Conservation (phyloP, 208 protist species). For the Histomonas meleagridis region DNA sequence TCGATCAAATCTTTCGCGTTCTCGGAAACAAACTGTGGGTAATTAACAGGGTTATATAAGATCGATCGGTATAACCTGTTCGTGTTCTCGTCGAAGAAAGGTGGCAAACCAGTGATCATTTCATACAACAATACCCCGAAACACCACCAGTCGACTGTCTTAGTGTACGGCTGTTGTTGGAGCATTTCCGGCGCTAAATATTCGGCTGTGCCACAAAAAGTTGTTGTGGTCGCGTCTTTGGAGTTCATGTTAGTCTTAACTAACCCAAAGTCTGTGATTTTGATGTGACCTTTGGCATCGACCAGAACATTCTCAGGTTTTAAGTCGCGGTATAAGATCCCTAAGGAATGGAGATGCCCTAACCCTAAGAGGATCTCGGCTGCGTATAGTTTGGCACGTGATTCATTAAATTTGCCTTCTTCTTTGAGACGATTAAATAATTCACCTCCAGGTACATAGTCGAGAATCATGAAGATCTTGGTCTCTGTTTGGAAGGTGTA, state of each 20-base stretch:
- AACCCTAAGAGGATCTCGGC: conserved; percentile 52
- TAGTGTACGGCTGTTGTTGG: conserved; percentile 52
- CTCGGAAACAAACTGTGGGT: background rate
- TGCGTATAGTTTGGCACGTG: conserved; percentile 35
- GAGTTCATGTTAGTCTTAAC: background rate
- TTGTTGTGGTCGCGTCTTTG: background rate
- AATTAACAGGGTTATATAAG: background rate
- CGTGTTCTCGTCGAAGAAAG: conserved; percentile 10
- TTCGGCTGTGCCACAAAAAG: conserved; percentile 64
- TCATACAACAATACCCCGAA: conserved; percentile 61
- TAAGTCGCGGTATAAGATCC: conserved; percentile 56
- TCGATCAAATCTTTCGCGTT: background rate
- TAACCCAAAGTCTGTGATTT: conserved; percentile 76
- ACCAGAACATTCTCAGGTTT: conserved; percentile 55
- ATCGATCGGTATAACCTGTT: background rate
- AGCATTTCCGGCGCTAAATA: conserved; percentile 60
- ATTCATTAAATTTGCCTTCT: conserved; percentile 30
- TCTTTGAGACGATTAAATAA: conserved; percentile 52
- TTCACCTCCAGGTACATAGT: conserved; percentile 56
- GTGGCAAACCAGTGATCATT: conserved; percentile 56
- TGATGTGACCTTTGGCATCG: conserved; percentile 63
- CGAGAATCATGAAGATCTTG: conserved; percentile 53
- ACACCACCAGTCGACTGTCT: conserved; percentile 62
- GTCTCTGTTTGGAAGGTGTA: conserved; percentile 50
- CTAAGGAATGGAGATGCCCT: conserved; percentile 50